A percentile compares a stretch with the other conserved stretches of the same genome.
These are phyloP conservation scores for Penicillium argentinense DNA, from an alignment of 495 filamentous ascomycete genomes.

Conservation along the genomic window DNA sequence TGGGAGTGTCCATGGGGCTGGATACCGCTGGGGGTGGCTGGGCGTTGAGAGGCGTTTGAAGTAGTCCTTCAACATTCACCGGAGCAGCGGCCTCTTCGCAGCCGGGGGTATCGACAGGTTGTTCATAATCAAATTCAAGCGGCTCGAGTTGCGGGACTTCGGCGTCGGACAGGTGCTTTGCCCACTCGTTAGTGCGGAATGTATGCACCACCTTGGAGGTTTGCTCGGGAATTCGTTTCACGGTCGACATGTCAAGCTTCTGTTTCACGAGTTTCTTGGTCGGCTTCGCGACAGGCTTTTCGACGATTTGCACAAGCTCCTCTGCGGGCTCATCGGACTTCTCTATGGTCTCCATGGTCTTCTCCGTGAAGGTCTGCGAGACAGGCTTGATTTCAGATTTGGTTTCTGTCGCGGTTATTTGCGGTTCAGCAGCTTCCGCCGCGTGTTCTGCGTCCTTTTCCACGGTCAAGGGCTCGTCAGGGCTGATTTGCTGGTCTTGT, in stretches of 20 bases:
- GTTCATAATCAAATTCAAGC: constrained; percentile 44
- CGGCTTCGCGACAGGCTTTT: not conserved
- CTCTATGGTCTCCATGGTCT: no score
- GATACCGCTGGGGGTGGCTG: constrained; percentile 38
- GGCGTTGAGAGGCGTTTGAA: constrained; percentile 63
- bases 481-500: not conserved
- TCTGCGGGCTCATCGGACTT: no score
- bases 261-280: constrained; percentile 23
- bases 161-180: constrained; percentile 79
- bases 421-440: not conserved
- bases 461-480: not conserved
- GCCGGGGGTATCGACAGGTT: constrained; percentile 21
- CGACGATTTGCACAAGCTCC: no score
- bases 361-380: not conserved
- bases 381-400: not conserved
- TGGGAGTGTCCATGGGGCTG: constrained; percentile 16
- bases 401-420: not conserved
- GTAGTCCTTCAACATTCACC: constrained; percentile 63
- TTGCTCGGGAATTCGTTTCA: constrained; percentile 40
- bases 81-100: constrained; percentile 55
- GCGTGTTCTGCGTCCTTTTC: not conserved
- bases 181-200: constrained; percentile 96
- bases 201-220: constrained; percentile 71
- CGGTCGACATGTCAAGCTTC: constrained; percentile 33
- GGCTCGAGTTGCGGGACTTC: constrained; percentile 73